Evolutionary conservation across 805 yeast genomes (phyloP).

Genomic region (Kodamaea kakaduensis): DNA sequence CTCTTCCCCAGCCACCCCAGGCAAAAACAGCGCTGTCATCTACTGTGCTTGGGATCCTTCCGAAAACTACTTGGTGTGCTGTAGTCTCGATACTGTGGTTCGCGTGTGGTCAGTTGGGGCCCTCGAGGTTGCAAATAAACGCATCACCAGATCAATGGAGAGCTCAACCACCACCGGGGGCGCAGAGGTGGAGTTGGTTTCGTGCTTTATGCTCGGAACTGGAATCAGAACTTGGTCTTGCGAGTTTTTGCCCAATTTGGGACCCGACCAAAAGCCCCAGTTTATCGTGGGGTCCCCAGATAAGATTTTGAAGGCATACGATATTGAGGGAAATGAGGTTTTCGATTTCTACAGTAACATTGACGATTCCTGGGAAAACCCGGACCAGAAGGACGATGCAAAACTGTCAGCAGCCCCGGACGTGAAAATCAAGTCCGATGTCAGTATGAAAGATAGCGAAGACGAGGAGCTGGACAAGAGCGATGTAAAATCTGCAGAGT

Average conservation of each 20-base stretch:
- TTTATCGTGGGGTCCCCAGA: slow-evolving; percentile 79
- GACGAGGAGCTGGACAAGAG: slow-evolving; percentile 8
- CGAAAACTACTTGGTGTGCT: slow-evolving; percentile 61
- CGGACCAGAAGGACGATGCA: background rate
- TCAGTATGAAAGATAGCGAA: slow-evolving; percentile 9
- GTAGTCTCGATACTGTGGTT: slow-evolving; percentile 68
- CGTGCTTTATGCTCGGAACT: slow-evolving; percentile 40
- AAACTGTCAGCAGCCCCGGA: background rate
- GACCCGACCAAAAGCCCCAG: slow-evolving; percentile 30
- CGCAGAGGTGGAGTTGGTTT: slow-evolving; percentile 18
- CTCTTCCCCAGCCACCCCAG: slow-evolving; percentile 23
- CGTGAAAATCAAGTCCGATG: slow-evolving; percentile 2
- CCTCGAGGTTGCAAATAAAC: slow-evolving; percentile 17
- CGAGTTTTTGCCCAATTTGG: slow-evolving; percentile 61
- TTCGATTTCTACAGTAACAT: slow-evolving; percentile 40
- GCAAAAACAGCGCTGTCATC: slow-evolving; percentile 41
- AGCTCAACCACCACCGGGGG: slow-evolving; percentile 6
- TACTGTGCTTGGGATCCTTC: slow-evolving; percentile 75
- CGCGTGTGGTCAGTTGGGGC: slow-evolving; percentile 60
- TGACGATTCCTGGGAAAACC: slow-evolving; percentile 14
- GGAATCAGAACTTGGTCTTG: slow-evolving; percentile 45
- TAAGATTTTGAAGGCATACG: slow-evolving; percentile 44
- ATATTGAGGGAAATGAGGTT: slow-evolving; percentile 37
- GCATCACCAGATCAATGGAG: slow-evolving; percentile 27
- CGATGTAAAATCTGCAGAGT: slow-evolving; percentile 14